A percentile compares a stretch with the other conserved stretches of the same genome.
These are phyloP conservation scores for Termitomyces sp. DNA, from an alignment of 768 basidiomycete genomes.

Conservation along the genomic window DNA sequence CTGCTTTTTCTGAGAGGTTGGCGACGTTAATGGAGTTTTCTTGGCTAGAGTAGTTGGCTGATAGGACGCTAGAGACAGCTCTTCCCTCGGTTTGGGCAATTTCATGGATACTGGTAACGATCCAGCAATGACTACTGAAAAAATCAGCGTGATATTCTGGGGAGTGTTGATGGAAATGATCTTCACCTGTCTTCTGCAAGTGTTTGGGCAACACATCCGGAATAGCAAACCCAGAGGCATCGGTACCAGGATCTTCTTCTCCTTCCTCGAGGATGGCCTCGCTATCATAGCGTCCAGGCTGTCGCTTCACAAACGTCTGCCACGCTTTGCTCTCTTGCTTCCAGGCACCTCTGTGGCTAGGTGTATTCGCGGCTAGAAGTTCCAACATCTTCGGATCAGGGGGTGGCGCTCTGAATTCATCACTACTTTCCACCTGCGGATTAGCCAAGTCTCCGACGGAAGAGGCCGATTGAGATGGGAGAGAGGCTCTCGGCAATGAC, in stretches of 20 bases:
- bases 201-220: slow-evolving; percentile 7
- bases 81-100: slow-evolving; percentile 26
- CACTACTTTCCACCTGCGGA: slow-evolving; percentile 5
- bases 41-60: slow-evolving; percentile 43
- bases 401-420: slow-evolving; percentile 1
- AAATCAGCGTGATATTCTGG: not conserved
- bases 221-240: slow-evolving; percentile 10
- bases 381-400: slow-evolving; percentile 49
- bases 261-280: slow-evolving; percentile 25
- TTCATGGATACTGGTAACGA: slow-evolving; percentile 65
- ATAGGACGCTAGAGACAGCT: slow-evolving; percentile 52
- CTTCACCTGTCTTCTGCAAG: slow-evolving; percentile 1
- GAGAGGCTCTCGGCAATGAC: slow-evolving; percentile 20
- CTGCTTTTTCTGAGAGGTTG: slow-evolving; percentile 20
- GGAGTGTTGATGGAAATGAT: not conserved
- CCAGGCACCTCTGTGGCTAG: slow-evolving; percentile 72
- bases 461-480: slow-evolving; percentile 3
- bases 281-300: slow-evolving; percentile 16
- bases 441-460: slow-evolving; percentile 2
- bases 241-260: slow-evolving; percentile 14
- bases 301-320: slow-evolving; percentile 48
- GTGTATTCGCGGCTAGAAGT: slow-evolving; percentile 62
- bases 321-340: slow-evolving; percentile 57
- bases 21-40: slow-evolving; percentile 26
- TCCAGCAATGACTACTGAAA: slow-evolving; percentile 15